Evolutionary conservation across 164 flowering plant species (phyloP), one percentile per base, ranked within the genome.

Genomic region (Tetracentron sinense): DNA sequence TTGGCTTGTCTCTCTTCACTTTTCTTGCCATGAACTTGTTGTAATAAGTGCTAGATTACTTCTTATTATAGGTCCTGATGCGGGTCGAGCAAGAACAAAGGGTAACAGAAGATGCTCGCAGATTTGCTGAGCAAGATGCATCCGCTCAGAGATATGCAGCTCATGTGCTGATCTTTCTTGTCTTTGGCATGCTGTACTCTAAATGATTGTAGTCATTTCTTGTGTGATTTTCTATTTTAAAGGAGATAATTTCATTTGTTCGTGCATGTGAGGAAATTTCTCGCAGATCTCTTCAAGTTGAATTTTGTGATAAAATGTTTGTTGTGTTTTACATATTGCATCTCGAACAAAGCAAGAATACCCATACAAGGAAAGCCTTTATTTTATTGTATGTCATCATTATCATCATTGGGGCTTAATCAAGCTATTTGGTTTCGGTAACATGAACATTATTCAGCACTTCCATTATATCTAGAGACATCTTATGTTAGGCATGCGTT

Each of bases 21-120:
- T 10, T 15, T 14, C 14, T 48, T 22, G 10, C 17, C 19, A 20
- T 46, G 7, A 14, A 38, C 28, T 51, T 25, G 28, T 52, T 25
- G 57, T 61, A n/a, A 1, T 35, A 62, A n/a, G 57, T 35, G 12
- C 22, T 19, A 12, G 11, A 2, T 54, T n/a, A 47, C 25, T 25
- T 50, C 54, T 63, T 58, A n/a, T n/a, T n/a, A 19, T 56, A 94
- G 98, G 92, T 91, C 61, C 72, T 94, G 62, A 91, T 94, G 95
- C 82, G 97, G 60, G 91, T 94, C 53, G 98, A 94, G 73, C 98
- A 91, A 84, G 97, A 94, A 56, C 98, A 95, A 67, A 85, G 61
- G 67, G 79, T 87, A 42, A 88, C 99, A 25, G 99, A 95, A 69
- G 99, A 95, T 82, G 96, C 95, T 72, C 96, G 98, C 17, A 77